Evolutionary conservation across 306 rosid genomes (phyloP), one percentile per base, ranked within the genome.

Genomic region (Betula pendula): DNA sequence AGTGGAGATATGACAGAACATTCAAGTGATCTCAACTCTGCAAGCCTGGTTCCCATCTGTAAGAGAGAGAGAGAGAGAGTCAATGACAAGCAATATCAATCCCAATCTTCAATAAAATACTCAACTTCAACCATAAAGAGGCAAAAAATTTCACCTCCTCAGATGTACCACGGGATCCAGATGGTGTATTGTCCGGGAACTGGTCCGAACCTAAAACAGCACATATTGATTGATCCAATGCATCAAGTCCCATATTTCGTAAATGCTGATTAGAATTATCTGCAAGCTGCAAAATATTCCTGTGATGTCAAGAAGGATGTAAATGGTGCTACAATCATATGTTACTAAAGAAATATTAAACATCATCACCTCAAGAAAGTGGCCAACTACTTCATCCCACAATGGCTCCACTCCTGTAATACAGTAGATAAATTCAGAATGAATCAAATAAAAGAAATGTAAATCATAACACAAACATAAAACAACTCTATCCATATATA

Each of bases 311-410:
- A 71, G 78, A 71, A 68, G 49, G 75, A 29, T 68, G 53, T 70
- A 81, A 74, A 63, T 77, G 72, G 81, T 45, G 71, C 80, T 51
- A 79, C 27, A 73, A 79, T 44, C 43, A 67, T 70, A 67, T 38
- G 25, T 29, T 58, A 44, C 52, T 58, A 81, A 51, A 74, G 49
- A 77, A 38, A 78, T 77, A 50, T 63, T 27, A 62, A 73, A 78
- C 40, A 38, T 44, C 59, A 77, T 84, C 72, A 94, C 98, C 96
- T 94, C 97, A 12, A 94, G 89, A 88, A 94, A 90, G 84, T 94
- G 97, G 75, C 92, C 81, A 77, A 92, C 85, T 71, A 94, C 91
- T 87, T 89, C 90, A 85, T 94, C 96, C 98, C 98, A 94, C 75
- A 94, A 81, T 71, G 97, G 96, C 83, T 92, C 93, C 58, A 94